Base-by-base conservation (phyloP, 495 filamentous ascomycete species). In the Acidiella bohemica region DNA sequence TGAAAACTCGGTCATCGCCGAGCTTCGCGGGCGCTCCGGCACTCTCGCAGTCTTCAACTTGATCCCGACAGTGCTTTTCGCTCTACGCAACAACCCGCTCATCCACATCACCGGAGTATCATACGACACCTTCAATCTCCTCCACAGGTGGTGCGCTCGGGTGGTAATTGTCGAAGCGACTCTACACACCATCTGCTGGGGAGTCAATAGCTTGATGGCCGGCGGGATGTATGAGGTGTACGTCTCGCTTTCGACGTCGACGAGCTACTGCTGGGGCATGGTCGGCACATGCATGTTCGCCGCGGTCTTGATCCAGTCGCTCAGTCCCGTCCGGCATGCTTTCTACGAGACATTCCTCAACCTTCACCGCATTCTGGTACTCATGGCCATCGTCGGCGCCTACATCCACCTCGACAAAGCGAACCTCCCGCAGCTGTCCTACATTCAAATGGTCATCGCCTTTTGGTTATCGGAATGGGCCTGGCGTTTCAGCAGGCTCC, bases 71-170 rank as follows among this genome's bases (percentile, higher is more conserved):
- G 72, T 97, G 47, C 64, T 96, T 39, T 72, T 95, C 43, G 88
- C 86, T 12, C 76, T 84, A 16, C 78, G 88, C 50, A 96, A 96
- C 64, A 96, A 93, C 56, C 84, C 84, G 12, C 63, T 95, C n/a
- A 94, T 94, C 46, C 56, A 67, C 1, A 58, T 93, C 12, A 66
- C 96, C 44, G 72, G 75, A 22, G 75, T 95, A 58, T 87, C 82
- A 55, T 97, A 95, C 62, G 92, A 97, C 63, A 92, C 87, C 1
- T 95, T 90, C 69, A 96, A 95, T 58, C 68, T 95, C 14, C 62
- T 97, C 17, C 90, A 97, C 59, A 76, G 92, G 31, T 97, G 92
- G 92, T 74, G 90, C 34, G 92, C 87, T 8, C 78, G 90, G 17
- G 74, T 95, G n/a, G 73, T 92, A 7, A 75, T 82, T 17, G 22